A percentile compares a stretch with the other conserved stretches of the same genome.
Evolutionary conservation across 495 filamentous ascomycete species (phyloP).

Genomic region (Penicillium soppii): DNA sequence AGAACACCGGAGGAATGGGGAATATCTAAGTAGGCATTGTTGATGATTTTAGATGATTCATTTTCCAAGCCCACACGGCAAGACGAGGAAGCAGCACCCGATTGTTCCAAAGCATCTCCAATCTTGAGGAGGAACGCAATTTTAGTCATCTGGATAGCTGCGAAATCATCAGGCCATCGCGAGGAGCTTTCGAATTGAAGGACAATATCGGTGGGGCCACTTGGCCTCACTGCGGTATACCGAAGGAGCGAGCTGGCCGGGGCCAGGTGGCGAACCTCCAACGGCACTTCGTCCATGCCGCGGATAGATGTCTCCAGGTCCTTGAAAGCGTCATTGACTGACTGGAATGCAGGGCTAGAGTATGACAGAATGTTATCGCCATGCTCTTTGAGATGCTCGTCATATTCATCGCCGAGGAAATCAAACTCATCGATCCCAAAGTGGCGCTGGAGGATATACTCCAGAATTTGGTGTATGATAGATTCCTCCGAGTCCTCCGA

Average conservation of each 20-base stretch:
- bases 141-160: conserved; percentile 90
- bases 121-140: conserved; percentile 87
- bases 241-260: conserved; percentile 70
- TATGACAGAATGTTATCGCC: conserved; percentile 36
- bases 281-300: conserved; percentile 72
- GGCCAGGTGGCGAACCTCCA: conserved; percentile 74
- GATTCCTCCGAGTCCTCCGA: conserved; percentile 55
- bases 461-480: conserved; percentile 76
- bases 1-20: conserved; percentile 64
- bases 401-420: conserved; percentile 63
- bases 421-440: conserved; percentile 52
- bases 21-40: conserved; percentile 82
- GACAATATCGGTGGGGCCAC: conserved; percentile 60
- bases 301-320: conserved; percentile 71
- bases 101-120: conserved; percentile 63
- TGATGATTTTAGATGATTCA: conserved; percentile 59
- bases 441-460: conserved; percentile 68
- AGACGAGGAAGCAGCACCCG: conserved; percentile 41
- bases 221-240: conserved; percentile 60
- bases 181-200: conserved; percentile 92
- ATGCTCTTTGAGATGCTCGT: conserved; percentile 50
- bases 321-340: conserved; percentile 61
- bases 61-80: conserved; percentile 81
- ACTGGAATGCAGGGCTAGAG: conserved; percentile 51
- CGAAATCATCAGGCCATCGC: conserved; percentile 89